phyloP scores from a whole-genome alignment of 2,329 filamentous ascomycete genomes.

The Setomelanomma holmii region DNA sequence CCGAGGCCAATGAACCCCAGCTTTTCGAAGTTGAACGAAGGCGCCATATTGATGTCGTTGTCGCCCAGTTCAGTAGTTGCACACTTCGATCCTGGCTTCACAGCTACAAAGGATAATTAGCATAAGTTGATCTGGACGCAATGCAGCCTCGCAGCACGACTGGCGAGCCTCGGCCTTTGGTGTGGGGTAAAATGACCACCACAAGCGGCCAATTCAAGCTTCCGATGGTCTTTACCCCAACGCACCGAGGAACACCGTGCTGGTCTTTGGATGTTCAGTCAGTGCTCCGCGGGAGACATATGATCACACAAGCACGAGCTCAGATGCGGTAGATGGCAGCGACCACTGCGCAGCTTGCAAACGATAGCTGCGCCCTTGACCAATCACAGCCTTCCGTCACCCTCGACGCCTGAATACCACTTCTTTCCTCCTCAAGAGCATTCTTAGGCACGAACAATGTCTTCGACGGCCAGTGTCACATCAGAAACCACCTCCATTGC shows the following conservation, averaged over 20 bases:
- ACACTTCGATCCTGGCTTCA: neutral
- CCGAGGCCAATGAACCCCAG: constrained; percentile 61
- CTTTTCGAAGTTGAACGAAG: constrained; percentile 28
- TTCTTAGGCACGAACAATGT: neutral
- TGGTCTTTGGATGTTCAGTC: neutral
- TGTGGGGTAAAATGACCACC: constrained; percentile 11
- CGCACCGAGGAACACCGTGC: neutral
- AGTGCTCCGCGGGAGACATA: neutral
- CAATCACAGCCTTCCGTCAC: neutral
- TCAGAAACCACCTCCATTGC: neutral
- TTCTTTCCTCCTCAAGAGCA: neutral
- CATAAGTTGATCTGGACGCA: neutral
- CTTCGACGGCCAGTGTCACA: neutral
- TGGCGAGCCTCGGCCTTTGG: neutral
- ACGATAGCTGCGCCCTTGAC: no score
- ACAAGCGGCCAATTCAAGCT: neutral
- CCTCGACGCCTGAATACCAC: neutral
- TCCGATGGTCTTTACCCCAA: neutral
- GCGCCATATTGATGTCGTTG: constrained; percentile 23
- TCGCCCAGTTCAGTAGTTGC: neutral
- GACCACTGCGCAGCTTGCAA: no score
- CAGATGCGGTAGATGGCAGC: no score
- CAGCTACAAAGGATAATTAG: no score
- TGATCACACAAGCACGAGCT: no score
- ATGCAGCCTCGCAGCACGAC: neutral